These are phyloP conservation scores for Mariannaea sp. DNA, from an alignment of 2,329 filamentous ascomycete species.

Conservation along the genomic window DNA sequence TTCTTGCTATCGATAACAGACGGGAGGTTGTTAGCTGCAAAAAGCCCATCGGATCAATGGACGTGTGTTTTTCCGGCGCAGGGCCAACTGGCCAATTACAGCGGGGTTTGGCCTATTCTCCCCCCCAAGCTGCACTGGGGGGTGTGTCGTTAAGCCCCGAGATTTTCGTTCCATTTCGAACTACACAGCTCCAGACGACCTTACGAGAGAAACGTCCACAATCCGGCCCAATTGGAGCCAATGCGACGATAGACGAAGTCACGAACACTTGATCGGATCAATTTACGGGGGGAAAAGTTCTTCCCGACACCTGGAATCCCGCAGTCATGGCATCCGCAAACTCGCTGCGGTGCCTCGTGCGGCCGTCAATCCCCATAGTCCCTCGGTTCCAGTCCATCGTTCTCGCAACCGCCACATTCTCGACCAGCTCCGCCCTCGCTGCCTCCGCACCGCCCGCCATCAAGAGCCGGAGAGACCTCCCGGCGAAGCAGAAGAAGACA, in stretches of 20 bases:
- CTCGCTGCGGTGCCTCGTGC: constrained; percentile 50
- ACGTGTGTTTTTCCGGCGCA: constrained; percentile 32
- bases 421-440: constrained; percentile 41
- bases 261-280: constrained; percentile 10
- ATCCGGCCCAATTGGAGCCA: constrained; percentile 38
- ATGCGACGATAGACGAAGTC: constrained; percentile 33
- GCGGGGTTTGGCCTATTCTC: not conserved
- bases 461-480: constrained; percentile 45
- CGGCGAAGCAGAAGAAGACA: constrained; percentile 49
- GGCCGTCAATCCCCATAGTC: constrained; percentile 42
- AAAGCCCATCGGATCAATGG: constrained; percentile 38
- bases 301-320: constrained; percentile 1
- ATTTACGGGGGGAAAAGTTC: constrained; percentile 13
- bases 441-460: constrained; percentile 37
- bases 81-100: constrained; percentile 24
- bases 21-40: too few species aligned
- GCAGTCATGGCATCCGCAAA: constrained; percentile 46
- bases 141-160: constrained; percentile 35
- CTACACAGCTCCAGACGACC: constrained; percentile 34
- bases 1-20: constrained; percentile 35
- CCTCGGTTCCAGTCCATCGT: constrained; percentile 42
- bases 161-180: constrained; percentile 40
- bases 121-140: constrained; percentile 20
- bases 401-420: constrained; percentile 48
- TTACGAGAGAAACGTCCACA: constrained; percentile 29